These are phyloP conservation scores for Trifolium repens DNA, from an alignment of 306 rosid genomes.

Conservation along the genomic window DNA sequence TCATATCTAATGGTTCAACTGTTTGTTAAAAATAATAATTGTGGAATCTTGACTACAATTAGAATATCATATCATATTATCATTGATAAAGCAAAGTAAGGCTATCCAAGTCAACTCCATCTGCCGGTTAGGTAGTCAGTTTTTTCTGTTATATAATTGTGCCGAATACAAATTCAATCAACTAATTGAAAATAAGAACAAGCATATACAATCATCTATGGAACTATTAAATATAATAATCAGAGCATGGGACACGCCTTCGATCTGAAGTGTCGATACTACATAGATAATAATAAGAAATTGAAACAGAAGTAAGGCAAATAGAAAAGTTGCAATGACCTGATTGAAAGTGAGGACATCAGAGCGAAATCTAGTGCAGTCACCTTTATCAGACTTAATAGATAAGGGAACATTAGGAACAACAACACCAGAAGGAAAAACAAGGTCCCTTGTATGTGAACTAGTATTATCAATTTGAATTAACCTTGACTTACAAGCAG, in stretches of 20 bases:
- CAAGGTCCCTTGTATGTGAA: constrained; percentile 54
- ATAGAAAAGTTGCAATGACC: constrained; percentile 35
- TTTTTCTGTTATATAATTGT: not conserved
- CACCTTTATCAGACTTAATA: constrained; percentile 90
- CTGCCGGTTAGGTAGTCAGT: not conserved
- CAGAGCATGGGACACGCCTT: no score
- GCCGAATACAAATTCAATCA: not conserved
- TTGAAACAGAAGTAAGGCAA: not conserved
- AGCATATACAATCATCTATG: not conserved
- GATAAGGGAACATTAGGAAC: constrained; percentile 60
- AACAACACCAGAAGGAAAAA: constrained; percentile 68
- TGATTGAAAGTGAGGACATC: constrained; percentile 74
- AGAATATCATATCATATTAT: not conserved
- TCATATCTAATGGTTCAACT: not conserved
- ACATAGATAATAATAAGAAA: not conserved
- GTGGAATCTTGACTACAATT: not conserved
- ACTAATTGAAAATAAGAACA: not conserved
- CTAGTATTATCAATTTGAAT: constrained; percentile 52
- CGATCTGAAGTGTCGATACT: not conserved
- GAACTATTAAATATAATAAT: no score
- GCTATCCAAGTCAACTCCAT: not conserved
- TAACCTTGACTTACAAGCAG: constrained; percentile 61
- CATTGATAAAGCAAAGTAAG: not conserved
- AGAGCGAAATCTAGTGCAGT: constrained; percentile 76
- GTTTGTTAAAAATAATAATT: not conserved